Evolutionary conservation across 148 eudicot genomes (phyloP).

Genomic region (Heliosperma pusillum): DNA sequence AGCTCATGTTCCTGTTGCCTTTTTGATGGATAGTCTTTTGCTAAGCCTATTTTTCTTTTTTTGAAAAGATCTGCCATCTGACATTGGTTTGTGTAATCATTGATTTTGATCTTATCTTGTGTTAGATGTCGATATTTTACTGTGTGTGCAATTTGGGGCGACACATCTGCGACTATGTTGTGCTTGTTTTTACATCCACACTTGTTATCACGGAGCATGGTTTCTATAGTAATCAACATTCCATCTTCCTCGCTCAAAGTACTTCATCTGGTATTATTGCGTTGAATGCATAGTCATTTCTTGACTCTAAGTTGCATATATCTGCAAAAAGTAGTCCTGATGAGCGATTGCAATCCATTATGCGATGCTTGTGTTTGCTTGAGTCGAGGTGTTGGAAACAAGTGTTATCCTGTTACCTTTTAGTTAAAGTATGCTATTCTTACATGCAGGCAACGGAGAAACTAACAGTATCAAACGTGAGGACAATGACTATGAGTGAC

Average conservation of each 20-base stretch:
- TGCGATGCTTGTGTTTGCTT: not conserved
- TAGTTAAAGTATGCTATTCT: slow-evolving; percentile 13
- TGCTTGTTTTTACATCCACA: not conserved
- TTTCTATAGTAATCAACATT: not conserved
- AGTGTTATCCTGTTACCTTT: not conserved
- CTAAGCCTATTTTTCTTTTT: not conserved
- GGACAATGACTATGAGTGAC: slow-evolving; percentile 70
- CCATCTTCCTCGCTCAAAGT: not conserved
- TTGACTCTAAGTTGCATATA: not conserved
- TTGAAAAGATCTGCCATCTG: not conserved
- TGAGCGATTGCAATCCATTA: not conserved
- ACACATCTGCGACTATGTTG: not conserved
- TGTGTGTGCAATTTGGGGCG: not conserved
- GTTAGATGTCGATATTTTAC: not conserved
- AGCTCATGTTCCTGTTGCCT: not conserved
- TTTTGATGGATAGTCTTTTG: not conserved
- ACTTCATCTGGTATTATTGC: not conserved
- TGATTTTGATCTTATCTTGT: not conserved
- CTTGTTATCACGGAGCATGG: too few relatives aligned
- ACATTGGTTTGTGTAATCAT: not conserved
- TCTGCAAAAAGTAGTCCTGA: not conserved
- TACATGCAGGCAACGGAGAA: slow-evolving; percentile 52
- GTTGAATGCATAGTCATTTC: not conserved
- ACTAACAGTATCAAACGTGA: slow-evolving; percentile 56
- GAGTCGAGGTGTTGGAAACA: not conserved